phyloP scores from a whole-genome alignment of 2,329 filamentous ascomycete genomes.

The Claviceps sp. region DNA sequence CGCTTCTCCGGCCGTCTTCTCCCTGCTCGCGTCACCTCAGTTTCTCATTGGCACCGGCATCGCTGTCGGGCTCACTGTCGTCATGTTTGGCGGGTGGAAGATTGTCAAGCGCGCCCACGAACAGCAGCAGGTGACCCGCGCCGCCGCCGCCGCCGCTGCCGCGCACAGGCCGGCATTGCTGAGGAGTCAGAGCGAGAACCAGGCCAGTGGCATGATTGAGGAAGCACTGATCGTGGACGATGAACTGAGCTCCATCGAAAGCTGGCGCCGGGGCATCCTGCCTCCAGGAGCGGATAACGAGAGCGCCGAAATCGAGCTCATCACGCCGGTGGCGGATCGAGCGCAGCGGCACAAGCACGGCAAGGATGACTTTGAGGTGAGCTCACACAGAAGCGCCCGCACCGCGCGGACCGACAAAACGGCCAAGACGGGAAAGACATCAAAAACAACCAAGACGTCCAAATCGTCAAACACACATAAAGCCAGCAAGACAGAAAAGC shows the following conservation, averaged over 20 bases:
- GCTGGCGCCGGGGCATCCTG: slow-evolving; percentile 43
- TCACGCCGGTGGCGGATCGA: slow-evolving; percentile 40
- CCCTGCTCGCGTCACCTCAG: slow-evolving; percentile 75
- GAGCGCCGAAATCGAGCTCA: slow-evolving; percentile 40
- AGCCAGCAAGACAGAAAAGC: slow-evolving; percentile 7
- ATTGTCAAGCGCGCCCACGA: slow-evolving; percentile 76
- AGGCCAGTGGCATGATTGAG: slow-evolving; percentile 24
- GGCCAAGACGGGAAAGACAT: slow-evolving; percentile 14
- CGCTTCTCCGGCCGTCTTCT: slow-evolving; percentile 74
- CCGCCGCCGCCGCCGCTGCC: slow-evolving; percentile 13
- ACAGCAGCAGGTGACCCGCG: slow-evolving; percentile 18
- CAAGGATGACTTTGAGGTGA: slow-evolving; percentile 26
- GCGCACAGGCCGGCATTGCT: slow-evolving; percentile 12
- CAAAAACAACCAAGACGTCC: slow-evolving; percentile 13
- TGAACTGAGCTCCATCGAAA: slow-evolving; percentile 44
- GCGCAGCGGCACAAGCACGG: slow-evolving; percentile 24
- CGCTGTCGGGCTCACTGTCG: slow-evolving; percentile 82
- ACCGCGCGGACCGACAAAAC: slow-evolving; percentile 16
- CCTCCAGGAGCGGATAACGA: slow-evolving; percentile 30
- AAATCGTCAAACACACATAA: slow-evolving; percentile 11
- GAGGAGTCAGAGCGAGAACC: slow-evolving; percentile 17
- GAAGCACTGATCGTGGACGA: slow-evolving; percentile 45
- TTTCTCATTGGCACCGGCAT: slow-evolving; percentile 89
- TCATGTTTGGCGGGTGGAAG: slow-evolving; percentile 93
- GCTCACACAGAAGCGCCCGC: slow-evolving; percentile 21